These are phyloP conservation scores for Rhodofomes roseus DNA, from an alignment of 1,284 basidiomycete species.

Conservation along the genomic window DNA sequence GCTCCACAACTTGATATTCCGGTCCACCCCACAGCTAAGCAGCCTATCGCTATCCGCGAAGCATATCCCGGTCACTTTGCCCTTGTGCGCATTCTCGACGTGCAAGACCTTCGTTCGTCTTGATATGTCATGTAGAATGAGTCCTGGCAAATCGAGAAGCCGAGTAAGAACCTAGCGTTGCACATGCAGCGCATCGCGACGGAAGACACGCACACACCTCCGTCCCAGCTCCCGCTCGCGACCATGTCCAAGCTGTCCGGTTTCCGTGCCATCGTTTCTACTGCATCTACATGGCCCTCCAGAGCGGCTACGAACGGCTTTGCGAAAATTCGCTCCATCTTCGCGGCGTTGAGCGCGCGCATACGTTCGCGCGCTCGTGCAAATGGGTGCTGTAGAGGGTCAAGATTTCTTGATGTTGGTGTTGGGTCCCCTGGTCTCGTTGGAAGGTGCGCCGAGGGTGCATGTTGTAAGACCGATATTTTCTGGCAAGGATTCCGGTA, in stretches of 20 bases:
- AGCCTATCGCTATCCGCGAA: conserved; percentile 70
- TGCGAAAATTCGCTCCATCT: conserved; percentile 96
- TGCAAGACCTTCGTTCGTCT: conserved; percentile 64
- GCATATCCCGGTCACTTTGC: conserved; percentile 86
- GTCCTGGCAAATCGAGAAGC: conserved; percentile 45
- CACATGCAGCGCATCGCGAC: neutral
- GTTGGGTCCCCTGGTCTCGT: conserved; percentile 75
- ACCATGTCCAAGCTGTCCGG: conserved; percentile 76
- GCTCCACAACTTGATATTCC: conserved; percentile 91
- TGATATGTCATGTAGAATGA: conserved; percentile 87
- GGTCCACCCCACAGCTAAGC: conserved; percentile 90
- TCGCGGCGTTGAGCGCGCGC: conserved; percentile 91
- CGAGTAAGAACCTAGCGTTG: neutral
- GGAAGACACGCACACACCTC: conserved; percentile 55
- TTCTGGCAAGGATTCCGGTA: conserved; percentile 45
- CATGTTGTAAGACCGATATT: conserved; percentile 87
- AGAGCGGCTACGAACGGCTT: conserved; percentile 92
- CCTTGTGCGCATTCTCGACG: conserved; percentile 83
- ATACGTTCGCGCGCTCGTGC: conserved; percentile 90
- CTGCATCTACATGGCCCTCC: conserved; percentile 95
- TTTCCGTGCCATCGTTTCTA: conserved; percentile 83
- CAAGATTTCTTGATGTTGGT: conserved; percentile 88
- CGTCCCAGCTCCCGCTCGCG: conserved; percentile 96
- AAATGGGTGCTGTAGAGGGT: conserved; percentile 94
- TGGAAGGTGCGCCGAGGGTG: conserved; percentile 72